Evolutionary conservation across 2,329 filamentous ascomycete genomes (phyloP).

Genomic region (Lecanicillium sp.): DNA sequence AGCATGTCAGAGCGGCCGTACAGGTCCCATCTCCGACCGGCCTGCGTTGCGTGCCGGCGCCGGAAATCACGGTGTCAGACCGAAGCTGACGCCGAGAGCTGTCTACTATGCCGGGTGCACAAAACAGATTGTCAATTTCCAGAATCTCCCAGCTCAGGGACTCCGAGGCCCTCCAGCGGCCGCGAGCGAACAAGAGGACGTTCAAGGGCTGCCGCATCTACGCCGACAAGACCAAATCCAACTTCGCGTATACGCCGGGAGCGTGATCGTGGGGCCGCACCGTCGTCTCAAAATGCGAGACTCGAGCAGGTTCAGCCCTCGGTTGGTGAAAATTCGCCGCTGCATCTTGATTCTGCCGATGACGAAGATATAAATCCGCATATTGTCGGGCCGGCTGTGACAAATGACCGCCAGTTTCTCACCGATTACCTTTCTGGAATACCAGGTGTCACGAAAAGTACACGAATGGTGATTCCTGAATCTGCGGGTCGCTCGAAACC

Average conservation of each 20-base stretch:
- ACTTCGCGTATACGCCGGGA: too few relatives aligned
- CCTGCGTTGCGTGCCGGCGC: slow-evolving; percentile 53
- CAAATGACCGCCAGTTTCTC: slow-evolving; percentile 54
- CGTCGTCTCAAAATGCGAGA: too few relatives aligned
- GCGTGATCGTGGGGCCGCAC: too few relatives aligned
- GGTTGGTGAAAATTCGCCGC: slow-evolving; percentile 20
- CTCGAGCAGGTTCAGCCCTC: slow-evolving; percentile 9
- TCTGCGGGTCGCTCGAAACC: slow-evolving; percentile 29
- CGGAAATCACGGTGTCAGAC: slow-evolving; percentile 58
- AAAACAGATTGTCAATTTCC: slow-evolving; percentile 52
- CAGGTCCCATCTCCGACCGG: slow-evolving; percentile 55
- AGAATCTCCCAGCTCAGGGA: slow-evolving; percentile 12
- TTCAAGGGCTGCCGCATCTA: too few relatives aligned
- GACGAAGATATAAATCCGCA: slow-evolving; percentile 39
- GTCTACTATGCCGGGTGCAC: slow-evolving; percentile 53
- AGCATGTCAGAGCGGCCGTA: slow-evolving; percentile 41
- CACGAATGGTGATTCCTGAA: slow-evolving; percentile 26
- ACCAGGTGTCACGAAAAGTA: slow-evolving; percentile 24
- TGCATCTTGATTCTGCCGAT: slow-evolving; percentile 27
- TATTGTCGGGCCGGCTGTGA: slow-evolving; percentile 54
- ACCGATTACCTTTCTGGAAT: slow-evolving; percentile 47
- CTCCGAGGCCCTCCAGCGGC: too few relatives aligned
- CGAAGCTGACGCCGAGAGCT: slow-evolving; percentile 45
- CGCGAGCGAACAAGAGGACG: too few relatives aligned
- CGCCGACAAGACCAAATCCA: too few relatives aligned